Evolutionary conservation across 768 basidiomycete species (phyloP), one percentile per base, ranked within the genome.

Genomic region (Mycena leptocephala): DNA sequence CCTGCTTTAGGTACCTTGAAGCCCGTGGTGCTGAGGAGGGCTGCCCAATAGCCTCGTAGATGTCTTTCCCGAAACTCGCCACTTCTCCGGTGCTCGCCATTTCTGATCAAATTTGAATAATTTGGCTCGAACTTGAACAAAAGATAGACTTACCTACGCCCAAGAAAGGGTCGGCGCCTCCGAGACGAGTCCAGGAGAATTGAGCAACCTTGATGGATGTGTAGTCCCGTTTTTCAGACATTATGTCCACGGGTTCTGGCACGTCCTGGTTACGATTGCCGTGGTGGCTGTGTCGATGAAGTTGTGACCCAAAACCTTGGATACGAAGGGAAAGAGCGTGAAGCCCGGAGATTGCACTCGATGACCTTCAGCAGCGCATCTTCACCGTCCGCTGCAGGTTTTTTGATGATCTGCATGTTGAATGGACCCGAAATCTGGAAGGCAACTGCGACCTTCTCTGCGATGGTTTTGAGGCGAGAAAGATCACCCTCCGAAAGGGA

Each of bases 1-100:
- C 92, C 92, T 26, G 93, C 91, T 68, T 89, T 90, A 26, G 98
- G 98, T 65, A 96, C 88, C 85, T 95, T 98, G 91, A 99, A 98
- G 20, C 97, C 97, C 33, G 97, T 99, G 10, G 96, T 97, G 77
- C 96, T 97, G 62, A 97, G 93, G n/a, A 98, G 88, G 3, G 98
- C 94, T 3, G 95, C 93, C 97, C 97, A 97, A 86, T 97, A 97
- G 98, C 98, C 85, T 99, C 98, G 78, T 97, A 93, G 58, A 99
- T 89, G 82, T 98, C 95, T 80, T 92, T 91, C 39, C 97, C 98
- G 83, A 99, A 99, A 79, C 95, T 93, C 16, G 98, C 98, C 33
- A 99, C 97, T 85, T 99, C 98, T 41, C 98, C 98, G 9, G 98
- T 99, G 81, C 96, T 97, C 3, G 97, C 97, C 98, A 99, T 99